phyloP scores from a whole-genome alignment of 805 yeast genomes.

The Wickerhamiella kurtzmanii region DNA sequence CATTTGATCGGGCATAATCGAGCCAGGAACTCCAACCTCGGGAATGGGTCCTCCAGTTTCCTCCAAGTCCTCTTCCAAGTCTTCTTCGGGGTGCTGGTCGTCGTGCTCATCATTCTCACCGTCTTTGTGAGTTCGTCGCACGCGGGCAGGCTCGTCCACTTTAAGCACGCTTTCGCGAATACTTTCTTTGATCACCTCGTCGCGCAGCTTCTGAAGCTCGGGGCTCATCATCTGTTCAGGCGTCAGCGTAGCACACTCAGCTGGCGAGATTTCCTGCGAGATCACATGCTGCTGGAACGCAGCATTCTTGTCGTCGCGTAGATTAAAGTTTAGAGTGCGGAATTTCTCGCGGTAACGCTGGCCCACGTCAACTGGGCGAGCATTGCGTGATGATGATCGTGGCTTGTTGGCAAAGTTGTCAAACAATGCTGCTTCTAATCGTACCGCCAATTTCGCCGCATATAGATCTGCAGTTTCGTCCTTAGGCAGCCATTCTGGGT shows the following conservation, averaged over 20 bases:
- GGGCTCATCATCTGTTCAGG: slow-evolving; percentile 70
- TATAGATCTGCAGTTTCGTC: background rate
- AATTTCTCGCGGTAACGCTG: slow-evolving; percentile 51
- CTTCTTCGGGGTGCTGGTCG: slow-evolving; percentile 18
- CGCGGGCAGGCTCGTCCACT: slow-evolving; percentile 44
- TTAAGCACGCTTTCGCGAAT: slow-evolving; percentile 57
- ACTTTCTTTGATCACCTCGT: slow-evolving; percentile 54
- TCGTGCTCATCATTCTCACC: slow-evolving; percentile 62
- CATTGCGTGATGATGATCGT: slow-evolving; percentile 1
- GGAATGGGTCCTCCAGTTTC: slow-evolving; percentile 7
- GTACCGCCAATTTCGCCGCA: slow-evolving; percentile 33
- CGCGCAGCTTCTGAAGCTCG: slow-evolving; percentile 56
- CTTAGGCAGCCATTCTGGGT: background rate
- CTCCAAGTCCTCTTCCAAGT: slow-evolving; percentile 6
- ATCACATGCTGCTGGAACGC: slow-evolving; percentile 46
- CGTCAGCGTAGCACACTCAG: slow-evolving; percentile 47
- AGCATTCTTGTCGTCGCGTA: slow-evolving; percentile 42
- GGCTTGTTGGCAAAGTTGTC: slow-evolving; percentile 25
- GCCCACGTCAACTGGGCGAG: slow-evolving; percentile 25
- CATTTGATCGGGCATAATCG: background rate
- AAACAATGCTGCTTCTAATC: slow-evolving; percentile 40
- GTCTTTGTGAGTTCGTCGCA: slow-evolving; percentile 76
- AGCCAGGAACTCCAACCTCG: background rate
- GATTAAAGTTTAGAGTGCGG: slow-evolving; percentile 50
- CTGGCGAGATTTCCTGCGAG: slow-evolving; percentile 39